phyloP scores from a whole-genome alignment of 2,329 filamentous ascomycete species.

The Westerdykella aurantiaca region DNA sequence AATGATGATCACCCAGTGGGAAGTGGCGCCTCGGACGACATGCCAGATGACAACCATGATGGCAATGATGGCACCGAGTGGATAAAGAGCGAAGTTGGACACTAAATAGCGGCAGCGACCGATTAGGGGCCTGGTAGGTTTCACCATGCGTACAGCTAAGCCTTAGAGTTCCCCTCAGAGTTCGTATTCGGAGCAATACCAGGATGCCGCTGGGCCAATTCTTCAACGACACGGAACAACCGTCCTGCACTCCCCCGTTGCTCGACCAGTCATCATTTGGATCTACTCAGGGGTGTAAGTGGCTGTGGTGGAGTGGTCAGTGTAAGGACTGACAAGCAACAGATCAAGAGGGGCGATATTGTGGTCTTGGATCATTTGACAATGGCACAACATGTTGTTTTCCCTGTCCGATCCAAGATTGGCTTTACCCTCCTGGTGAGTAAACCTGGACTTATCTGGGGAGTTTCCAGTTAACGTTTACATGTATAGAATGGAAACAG shows the following conservation, averaged over 20 bases:
- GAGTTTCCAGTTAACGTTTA: slow-evolving; percentile 1
- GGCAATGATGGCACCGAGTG: no score
- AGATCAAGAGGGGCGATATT: slow-evolving; percentile 51
- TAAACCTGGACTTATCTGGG: neutral
- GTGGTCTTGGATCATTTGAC: slow-evolving; percentile 39
- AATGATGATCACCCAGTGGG: no score
- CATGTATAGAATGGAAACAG: slow-evolving; percentile 14
- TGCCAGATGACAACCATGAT: no score
- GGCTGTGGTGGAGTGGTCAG: neutral
- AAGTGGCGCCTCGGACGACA: no score
- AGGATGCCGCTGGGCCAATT: slow-evolving; percentile 8
- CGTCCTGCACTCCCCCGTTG: slow-evolving; percentile 17
- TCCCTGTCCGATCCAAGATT: slow-evolving; percentile 76
- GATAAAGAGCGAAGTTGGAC: no score
- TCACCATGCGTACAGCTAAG: neutral
- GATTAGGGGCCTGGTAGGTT: neutral
- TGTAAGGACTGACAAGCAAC: neutral
- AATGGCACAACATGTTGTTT: slow-evolving; percentile 63
- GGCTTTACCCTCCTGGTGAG: slow-evolving; percentile 55
- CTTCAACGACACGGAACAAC: slow-evolving; percentile 10
- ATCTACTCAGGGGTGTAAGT: slow-evolving; percentile 19
- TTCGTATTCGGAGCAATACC: neutral
- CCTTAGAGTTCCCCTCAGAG: neutral
- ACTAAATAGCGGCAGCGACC: no score
- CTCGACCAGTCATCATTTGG: slow-evolving; percentile 17